Conservation (phyloP, 495 filamentous ascomycete genomes). For the Hamigera avellanea region DNA sequence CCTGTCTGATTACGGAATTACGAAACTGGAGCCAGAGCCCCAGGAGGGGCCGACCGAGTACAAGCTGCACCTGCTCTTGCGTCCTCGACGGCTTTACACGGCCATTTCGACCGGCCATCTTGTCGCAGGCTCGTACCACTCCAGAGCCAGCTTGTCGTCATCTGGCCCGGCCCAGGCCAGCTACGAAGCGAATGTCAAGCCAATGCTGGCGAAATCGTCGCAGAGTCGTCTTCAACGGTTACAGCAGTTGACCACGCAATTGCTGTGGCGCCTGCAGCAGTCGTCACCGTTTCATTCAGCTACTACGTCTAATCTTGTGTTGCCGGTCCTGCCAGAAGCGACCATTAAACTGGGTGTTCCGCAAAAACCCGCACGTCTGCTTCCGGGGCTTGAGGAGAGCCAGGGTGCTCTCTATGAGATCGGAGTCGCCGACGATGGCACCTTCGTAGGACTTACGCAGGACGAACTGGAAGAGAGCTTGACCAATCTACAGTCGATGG, state of each 20-base stretch:
- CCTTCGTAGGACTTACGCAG: constrained; percentile 75
- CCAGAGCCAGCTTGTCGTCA: constrained; percentile 20
- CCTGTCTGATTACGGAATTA: constrained; percentile 57
- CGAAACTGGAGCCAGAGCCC: constrained; percentile 77
- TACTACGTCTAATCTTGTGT: constrained; percentile 54
- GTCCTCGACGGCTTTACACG: constrained; percentile 62
- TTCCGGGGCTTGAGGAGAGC: constrained; percentile 82
- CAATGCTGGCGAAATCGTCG: constrained; percentile 18
- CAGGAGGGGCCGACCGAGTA: constrained; percentile 93
- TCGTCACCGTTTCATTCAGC: constrained; percentile 82
- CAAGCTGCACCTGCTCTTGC: constrained; percentile 84
- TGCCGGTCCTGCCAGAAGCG: constrained; percentile 62
- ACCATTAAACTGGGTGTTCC: constrained; percentile 39
- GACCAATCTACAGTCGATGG: constrained; percentile 75
- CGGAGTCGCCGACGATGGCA: constrained; percentile 89
- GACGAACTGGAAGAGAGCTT: constrained; percentile 91
- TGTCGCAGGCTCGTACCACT: constrained; percentile 48
- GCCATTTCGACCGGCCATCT: constrained; percentile 48
- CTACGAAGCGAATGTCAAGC: constrained; percentile 14
- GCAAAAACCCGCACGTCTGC: constrained; percentile 47
- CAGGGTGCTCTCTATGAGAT: constrained; percentile 93
- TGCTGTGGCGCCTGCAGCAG: constrained; percentile 91
- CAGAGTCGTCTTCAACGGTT: constrained; percentile 67
- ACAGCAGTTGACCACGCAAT: constrained; percentile 84
- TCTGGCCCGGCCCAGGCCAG: constrained; percentile 13